Base-by-base conservation (phyloP, 768 basidiomycete genomes). In the Dacryopinax spathularia region DNA sequence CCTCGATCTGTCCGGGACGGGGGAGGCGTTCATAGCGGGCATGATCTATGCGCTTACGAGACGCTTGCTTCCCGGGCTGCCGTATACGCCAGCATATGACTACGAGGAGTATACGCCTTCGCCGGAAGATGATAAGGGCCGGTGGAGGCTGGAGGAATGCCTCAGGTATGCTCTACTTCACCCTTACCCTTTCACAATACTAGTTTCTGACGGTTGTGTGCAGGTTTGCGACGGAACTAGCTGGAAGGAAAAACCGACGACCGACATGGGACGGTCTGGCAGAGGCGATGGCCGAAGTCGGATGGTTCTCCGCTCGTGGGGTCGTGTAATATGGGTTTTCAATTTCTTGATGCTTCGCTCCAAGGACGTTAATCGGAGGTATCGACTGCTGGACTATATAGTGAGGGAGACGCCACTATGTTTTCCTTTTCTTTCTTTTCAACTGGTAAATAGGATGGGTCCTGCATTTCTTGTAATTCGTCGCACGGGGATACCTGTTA, bases 1-100 rank as follows among this genome's bases (percentile, higher is more conserved):
- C 12, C 33, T 67, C 18, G 77, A 76, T 41, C 13, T 63, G 33
- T 33, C 34, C 22, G 22, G 15, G 60, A 37, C 37, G 41, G 39
- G 64, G 34, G 85, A 88, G 64, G 89, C 88, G 2, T 90, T 90
- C 68, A 81, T 89, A n/a, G 85, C 87, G 0, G 90, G 89, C 7
- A 91, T 92, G 88, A 87, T 92, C 62, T 91, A 83, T 72, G 83
- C 89, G 0, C 71, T 92, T 67, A 89, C 85, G 63, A 76, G 88
- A 67, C 78, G 83, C 6, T 60, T 69, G 61, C 74, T 85, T 56
- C 89, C 89, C 33, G 88, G 90, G 0, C 73, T 81, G 9, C 90
- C 88, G n/a, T 91, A 88, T 72, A 84, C 83, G 9, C 87, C 85
- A 27, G 78, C 78, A 44, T 20, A 62, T 66, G 22, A 39, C 63